Base-by-base conservation (phyloP, 345 rosid genomes). In the Acer campestre region DNA sequence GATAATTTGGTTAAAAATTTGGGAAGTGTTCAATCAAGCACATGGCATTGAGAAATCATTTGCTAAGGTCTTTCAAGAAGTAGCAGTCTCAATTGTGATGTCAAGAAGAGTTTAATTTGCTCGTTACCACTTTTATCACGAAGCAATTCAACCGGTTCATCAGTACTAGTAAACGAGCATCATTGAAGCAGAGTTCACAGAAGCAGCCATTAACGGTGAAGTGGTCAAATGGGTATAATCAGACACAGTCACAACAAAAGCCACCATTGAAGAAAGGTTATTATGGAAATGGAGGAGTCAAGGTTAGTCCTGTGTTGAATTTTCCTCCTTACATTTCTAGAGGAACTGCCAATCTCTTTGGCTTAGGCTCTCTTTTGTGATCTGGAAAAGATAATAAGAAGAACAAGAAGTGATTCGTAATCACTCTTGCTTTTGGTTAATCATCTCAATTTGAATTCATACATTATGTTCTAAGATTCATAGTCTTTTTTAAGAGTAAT, bases 81-180 rank as follows among this genome's bases (percentile, higher is more conserved):
- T 72, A 77, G 83, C 46, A 94, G 96, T 42, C 90, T 92, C 7
- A 88, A 88, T 53, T 84, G 86, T 69, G 94, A 90, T 59, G 51
- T 77, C 12, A 86, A 88, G 82, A 93, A 83, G 80, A 83, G 86
- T 73, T 42, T 92, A 13, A 83, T 89, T 0, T 89, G 85, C 71
- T 85, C 94, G 1, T 81, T 93, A 9, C 91, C 94, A 23, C 85
- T 91, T 77, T 75, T 94, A 67, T 82, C 90, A 0, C 80, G 97
- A 77, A 91, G 94, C 86, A 85, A 85, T 64, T 93, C 98, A 9
- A 86, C 94, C 1, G 92, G 97, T 78, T 85, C 97, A 1, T 85
- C 97, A 1, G 89, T 76, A 68, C 79, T 7, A 75, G 75, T 0
- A 88, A 85, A 72, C 66, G 82, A 55, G 48, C 77, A 16, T 71